Evolutionary conservation across 495 filamentous ascomycete genomes (phyloP), one percentile per base, ranked within the genome.

Genomic region (Penicilliopsis zonata): DNA sequence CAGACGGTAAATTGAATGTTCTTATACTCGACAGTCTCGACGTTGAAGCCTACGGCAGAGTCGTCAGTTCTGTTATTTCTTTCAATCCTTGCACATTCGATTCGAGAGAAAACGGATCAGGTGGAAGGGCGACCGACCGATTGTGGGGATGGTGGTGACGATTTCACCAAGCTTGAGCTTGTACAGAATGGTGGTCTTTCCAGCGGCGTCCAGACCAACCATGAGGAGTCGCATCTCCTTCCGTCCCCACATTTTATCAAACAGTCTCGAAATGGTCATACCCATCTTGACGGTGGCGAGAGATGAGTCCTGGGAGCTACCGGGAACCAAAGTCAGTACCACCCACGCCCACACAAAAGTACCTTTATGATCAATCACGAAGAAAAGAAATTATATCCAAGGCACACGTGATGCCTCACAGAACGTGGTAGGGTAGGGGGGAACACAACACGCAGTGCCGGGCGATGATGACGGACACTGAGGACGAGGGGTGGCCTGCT

Each of bases 1-100:
- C 90, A 99, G 61, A 99, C 90, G 57, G 90, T 99, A 71, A 99
- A 99, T 59, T 94, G 87, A 60, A 99, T 95, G 75, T 99, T 96
- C 78, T 94, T 94, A 72, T 96, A 99, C 59, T 95, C 92, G 63
- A 99, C 92, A 27, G 90, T 96, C 76, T 99, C 90, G 59, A 99
- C 90, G 72, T 99, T 99, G 75, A 99, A 99, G 44, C 90, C 90
- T 94, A 46, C 30, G 30, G 23, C 13, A 17, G 26, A 26, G 9
- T 21, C 29, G 28, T 30, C 21, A 30, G 21, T 9, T 12, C 10
- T 31, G 4, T 33, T 9, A 12, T 9, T 19, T 13, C 35, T 23
- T n/a, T 13, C 25, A 13, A 37, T 16, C 31, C 18, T 35, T 25
- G 32, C 27, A 14, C 34, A 28, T 30, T 23, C 31, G 5, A 27